Conservation (phyloP, 805 yeast genomes). For the Schwanniomyces pseudopolymorphus region DNA sequence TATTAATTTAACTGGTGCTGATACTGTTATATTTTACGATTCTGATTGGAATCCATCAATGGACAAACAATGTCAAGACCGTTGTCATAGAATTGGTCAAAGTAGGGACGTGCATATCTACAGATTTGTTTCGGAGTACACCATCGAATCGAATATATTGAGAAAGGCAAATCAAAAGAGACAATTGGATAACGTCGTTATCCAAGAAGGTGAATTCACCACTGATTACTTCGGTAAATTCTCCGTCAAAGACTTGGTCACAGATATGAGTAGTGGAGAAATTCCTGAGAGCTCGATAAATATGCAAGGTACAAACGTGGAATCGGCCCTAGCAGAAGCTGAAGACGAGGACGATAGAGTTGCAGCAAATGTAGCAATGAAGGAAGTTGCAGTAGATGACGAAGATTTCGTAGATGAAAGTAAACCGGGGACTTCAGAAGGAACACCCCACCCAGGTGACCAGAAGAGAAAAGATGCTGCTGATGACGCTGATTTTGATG, state of each 20-base stretch:
- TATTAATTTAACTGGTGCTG: constrained; percentile 96
- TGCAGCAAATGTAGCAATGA: constrained; percentile 88
- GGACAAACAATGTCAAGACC: constrained; percentile 99
- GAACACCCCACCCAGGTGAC: constrained; percentile 18
- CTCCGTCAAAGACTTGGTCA: constrained; percentile 82
- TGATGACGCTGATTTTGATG: constrained; percentile 49
- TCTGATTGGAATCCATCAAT: constrained; percentile 99
- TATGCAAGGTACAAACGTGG: constrained; percentile 40
- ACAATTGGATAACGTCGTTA: constrained; percentile 89
- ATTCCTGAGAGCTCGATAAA: constrained; percentile 43
- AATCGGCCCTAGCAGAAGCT: constrained; percentile 77
- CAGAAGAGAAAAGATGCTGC: constrained; percentile 6
- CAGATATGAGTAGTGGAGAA: constrained; percentile 47
- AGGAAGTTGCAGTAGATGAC: constrained; percentile 78
- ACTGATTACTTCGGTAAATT: constrained; percentile 91
- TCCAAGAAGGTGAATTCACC: constrained; percentile 97
- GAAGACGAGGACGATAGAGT: constrained; percentile 90
- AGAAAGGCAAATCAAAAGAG: constrained; percentile 93
- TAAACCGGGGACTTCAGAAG: constrained; percentile 19
- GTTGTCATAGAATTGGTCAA: constrained; percentile 99
- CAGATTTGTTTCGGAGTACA: constrained; percentile 91
- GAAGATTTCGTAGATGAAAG: constrained; percentile 73
- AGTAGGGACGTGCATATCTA: constrained; percentile 97
- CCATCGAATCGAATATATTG: constrained; percentile 93
- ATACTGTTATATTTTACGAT: constrained; percentile 96